Base-by-base conservation (phyloP, 257 asterid genomes). In the Sherardia arvensis region DNA sequence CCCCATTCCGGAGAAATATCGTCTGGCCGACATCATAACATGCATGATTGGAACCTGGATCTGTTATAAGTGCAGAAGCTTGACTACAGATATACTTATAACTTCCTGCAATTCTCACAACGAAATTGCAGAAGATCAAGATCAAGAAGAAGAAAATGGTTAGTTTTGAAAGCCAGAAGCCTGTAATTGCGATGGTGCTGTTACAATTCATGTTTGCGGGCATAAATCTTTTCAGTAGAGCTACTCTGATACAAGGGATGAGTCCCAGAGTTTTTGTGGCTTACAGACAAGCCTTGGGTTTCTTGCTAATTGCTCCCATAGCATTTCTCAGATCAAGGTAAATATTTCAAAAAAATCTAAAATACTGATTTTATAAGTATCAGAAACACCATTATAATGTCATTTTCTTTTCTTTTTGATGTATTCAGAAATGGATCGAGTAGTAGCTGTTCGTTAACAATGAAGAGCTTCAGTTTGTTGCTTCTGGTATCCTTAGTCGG, bases 231-330 rank as follows among this genome's bases (percentile, higher is more conserved):
- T 70, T 64, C 30, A 67, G 71, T 8, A 76, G 86, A 62, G 62
- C 65, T 60, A 75, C 88, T 25, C 76, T 88, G 56, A 27, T 76
- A 55, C 38, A 85, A 72, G 91, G 82, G 33, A 70, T 80, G 67
- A 85, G 85, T 71, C 73, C 91, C 12, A 73, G 83, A 51, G 85
- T 83, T 20, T 87, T 81, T 74, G 94, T 88, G 48, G 84, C 80
- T 40, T 88, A 88, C 73, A 68, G 89, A 23, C 96, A 88, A 63
- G 65, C 60, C 43, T 26, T 77, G 18, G 96, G 89, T 48, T 27
- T 72, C 32, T 70, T 85, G 73, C 56, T 71, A 7, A 60, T 78
- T 64, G 71, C 83, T 28, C 80, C 83, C n/a, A 7, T 71, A 7
- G 83, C 80, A 8, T 66, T 59, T 58, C 34, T 54, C 23, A 64